Base-by-base conservation (phyloP, 163 green algal species). In the Coccomyxa subellipsoidea region DNA sequence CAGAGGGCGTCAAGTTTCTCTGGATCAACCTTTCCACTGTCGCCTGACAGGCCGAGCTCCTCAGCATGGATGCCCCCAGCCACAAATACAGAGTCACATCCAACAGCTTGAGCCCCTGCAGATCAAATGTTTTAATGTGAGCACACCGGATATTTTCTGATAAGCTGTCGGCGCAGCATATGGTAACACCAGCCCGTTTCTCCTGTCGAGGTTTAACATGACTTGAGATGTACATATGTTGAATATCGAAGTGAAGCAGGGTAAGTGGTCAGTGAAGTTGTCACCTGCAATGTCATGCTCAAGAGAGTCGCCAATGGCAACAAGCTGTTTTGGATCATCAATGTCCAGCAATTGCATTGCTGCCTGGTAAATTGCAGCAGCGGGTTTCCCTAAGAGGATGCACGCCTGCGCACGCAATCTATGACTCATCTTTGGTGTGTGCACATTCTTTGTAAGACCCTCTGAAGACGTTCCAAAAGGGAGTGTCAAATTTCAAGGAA, bases 281-380 rank as follows among this genome's bases (percentile, higher is more conserved):
- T 29, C n/a, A 90, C 91, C 92, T 38, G 84, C 85, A 31, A 97
- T 91, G 82, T 97, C 94, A 83, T 97, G 94, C 85, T 97, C 91
- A 70, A 97, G 71, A 12, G 87, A 94, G 84, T 96, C 93, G 2
- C 85, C 80, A 27, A 92, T 71, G 2, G 83, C 89, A 34, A 91
- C 7, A 9, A 93, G 77, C 32, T 87, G 32, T 0, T 75, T 37
- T n/a, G 82, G 29, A 73, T 7, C 75, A n/a, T 39, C n/a, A 79
- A 93, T 54, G 25, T 70, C 79, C 80, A 94, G 81, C 85, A 91
- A 79, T 27, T 79, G 12, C 73, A 91, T 35, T 7, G 89, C 91
- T 0, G 23, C 81, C 18, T 86, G 1, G 81, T 97, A 97, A 10
- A 97, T 94, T 12, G 94, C 82, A 4, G 90, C 69, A 12, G 84